Conservation (phyloP, 148 eudicot species). For the Rhododendron mucronatum region DNA sequence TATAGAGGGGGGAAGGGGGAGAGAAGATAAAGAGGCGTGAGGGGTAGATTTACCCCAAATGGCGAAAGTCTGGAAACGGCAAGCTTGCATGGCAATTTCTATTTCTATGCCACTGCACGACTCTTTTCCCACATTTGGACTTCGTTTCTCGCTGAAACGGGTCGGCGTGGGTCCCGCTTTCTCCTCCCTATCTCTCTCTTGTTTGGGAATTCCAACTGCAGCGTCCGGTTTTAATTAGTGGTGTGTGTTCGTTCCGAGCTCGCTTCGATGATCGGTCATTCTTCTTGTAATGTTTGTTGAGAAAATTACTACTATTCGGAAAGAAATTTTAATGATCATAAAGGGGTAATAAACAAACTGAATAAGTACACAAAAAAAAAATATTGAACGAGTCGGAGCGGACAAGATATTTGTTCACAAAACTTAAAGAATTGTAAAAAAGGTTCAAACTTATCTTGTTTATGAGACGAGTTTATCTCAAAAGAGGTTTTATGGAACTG, state of each 20-base stretch:
- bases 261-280: too few relatives aligned
- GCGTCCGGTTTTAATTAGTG: not conserved
- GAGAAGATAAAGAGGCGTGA: slow-evolving; percentile 34
- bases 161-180: slow-evolving; percentile 3
- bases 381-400: too few relatives aligned
- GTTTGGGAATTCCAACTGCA: not conserved
- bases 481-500: not conserved
- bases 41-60: slow-evolving; percentile 33
- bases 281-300: too few relatives aligned
- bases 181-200: not conserved
- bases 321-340: too few relatives aligned
- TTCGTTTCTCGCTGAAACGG: not conserved
- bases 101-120: slow-evolving; percentile 39
- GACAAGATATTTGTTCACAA: too few relatives aligned
- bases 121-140: slow-evolving; percentile 50
- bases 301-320: too few relatives aligned
- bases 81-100: slow-evolving; percentile 62
- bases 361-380: too few relatives aligned
- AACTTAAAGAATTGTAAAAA: too few relatives aligned
- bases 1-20: slow-evolving; percentile 11
- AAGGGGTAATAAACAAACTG: too few relatives aligned
- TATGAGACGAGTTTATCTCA: too few relatives aligned
- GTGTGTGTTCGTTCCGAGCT: too few relatives aligned
- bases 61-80: slow-evolving; percentile 61
- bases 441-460: too few relatives aligned